Evolutionary conservation across 495 filamentous ascomycete genomes (phyloP).

Genomic region (Tuber indicum): DNA sequence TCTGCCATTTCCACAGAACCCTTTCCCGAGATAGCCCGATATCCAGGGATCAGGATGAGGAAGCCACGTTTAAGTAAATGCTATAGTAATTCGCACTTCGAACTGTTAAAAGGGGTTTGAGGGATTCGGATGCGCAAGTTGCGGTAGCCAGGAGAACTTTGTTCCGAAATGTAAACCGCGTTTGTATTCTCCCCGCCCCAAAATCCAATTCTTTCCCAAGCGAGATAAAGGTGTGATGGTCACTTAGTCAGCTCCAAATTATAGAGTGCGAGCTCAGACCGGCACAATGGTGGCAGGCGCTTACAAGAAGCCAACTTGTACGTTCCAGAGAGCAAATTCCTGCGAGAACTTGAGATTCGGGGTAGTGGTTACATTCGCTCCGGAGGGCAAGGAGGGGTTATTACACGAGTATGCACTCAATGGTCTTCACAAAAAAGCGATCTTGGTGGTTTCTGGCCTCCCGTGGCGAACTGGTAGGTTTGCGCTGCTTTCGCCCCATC

Average conservation of each 20-base stretch:
- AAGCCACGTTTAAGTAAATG: neutral
- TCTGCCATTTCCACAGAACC: neutral
- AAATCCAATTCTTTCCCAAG: neutral
- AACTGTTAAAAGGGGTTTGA: neutral
- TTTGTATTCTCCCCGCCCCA: neutral
- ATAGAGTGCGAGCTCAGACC: neutral
- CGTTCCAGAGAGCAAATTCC: neutral
- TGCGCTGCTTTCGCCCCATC: neutral
- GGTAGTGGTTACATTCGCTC: neutral
- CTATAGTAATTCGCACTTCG: neutral
- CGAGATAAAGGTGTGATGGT: neutral
- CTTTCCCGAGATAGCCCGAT: neutral
- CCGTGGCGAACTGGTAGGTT: slow-evolving; percentile 24
- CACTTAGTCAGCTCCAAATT: neutral
- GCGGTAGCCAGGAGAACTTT: neutral
- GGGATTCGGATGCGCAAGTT: neutral
- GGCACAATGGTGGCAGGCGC: neutral
- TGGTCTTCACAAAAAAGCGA: slow-evolving; percentile 24
- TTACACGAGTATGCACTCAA: neutral
- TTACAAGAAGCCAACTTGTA: neutral
- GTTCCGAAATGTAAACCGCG: neutral
- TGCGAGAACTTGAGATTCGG: neutral
- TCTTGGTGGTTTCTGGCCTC: slow-evolving; percentile 20
- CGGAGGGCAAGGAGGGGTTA: neutral
- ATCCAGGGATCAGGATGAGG: neutral